Evolutionary conservation across 164 flowering plant species (phyloP).

Genomic region (Berberis vulgaris): DNA sequence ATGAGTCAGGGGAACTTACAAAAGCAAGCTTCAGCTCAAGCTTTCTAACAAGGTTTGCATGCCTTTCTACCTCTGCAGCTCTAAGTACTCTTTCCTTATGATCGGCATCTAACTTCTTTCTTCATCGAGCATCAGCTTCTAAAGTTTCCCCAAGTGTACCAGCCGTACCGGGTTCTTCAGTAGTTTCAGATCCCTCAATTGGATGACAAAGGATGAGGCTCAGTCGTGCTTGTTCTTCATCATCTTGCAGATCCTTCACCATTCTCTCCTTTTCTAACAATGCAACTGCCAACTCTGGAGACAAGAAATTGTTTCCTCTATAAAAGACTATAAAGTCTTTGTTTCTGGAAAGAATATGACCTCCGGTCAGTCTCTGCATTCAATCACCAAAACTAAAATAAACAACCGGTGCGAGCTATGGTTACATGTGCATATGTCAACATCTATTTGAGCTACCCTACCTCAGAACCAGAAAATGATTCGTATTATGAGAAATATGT

Average conservation of each 20-base stretch:
- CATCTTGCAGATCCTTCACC: slow-evolving; percentile 76
- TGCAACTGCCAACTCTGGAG: slow-evolving; percentile 69
- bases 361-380: slow-evolving; percentile 87
- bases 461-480: no score
- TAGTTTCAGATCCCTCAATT: slow-evolving; percentile 24
- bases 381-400: slow-evolving; percentile 2
- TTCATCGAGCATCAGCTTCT: slow-evolving; percentile 83
- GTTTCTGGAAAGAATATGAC: slow-evolving; percentile 73
- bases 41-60: slow-evolving; percentile 64
- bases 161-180: slow-evolving; percentile 37
- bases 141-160: slow-evolving; percentile 83
- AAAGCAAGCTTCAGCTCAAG: slow-evolving; percentile 64
- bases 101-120: slow-evolving; percentile 48
- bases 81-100: slow-evolving; percentile 42
- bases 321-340: slow-evolving; percentile 85
- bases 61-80: slow-evolving; percentile 64
- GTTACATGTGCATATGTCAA: no score
- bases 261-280: slow-evolving; percentile 72
- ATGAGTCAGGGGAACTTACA: slow-evolving; percentile 55
- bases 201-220: slow-evolving; percentile 44
- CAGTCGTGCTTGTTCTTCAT: slow-evolving; percentile 78
- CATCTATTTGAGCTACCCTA: no score
- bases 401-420: no score
- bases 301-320: slow-evolving; percentile 82
- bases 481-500: no score